Percentiles rank a stretch among this genome's conserved stretches.
These are phyloP conservation scores for Pseudocohnilembus persalinus DNA, from an alignment of 169 alveolate genomes.

Conservation along the genomic window DNA sequence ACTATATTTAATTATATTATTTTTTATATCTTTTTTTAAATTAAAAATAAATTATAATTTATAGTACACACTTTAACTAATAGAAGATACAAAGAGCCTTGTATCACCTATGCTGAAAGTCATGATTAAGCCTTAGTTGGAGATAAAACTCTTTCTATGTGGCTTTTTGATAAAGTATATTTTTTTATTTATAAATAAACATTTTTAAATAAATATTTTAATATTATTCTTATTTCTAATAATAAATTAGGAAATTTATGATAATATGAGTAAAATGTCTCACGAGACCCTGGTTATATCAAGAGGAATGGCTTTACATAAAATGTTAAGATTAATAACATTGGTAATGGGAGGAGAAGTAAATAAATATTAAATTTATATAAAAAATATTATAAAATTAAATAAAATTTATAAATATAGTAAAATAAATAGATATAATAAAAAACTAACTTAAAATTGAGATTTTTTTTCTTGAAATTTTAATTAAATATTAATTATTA, in stretches of 20 bases:
- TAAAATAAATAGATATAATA: too few relatives aligned
- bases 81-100: slow-evolving; percentile 77
- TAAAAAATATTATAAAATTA: too few relatives aligned
- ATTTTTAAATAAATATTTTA: neutral
- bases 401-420: too few relatives aligned
- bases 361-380: neutral
- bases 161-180: slow-evolving; percentile 66
- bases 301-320: slow-evolving; percentile 84
- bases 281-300: slow-evolving; percentile 57
- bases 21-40: too few relatives aligned
- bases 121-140: slow-evolving; percentile 89
- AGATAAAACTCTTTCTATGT: slow-evolving; percentile 80
- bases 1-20: too few relatives aligned
- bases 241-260: slow-evolving; percentile 72
- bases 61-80: slow-evolving; percentile 57
- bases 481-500: neutral
- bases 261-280: slow-evolving; percentile 58
- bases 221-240: too few relatives aligned
- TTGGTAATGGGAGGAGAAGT: slow-evolving; percentile 83
- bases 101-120: slow-evolving; percentile 81
- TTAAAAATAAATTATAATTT: too few relatives aligned
- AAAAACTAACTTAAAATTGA: too few relatives aligned
- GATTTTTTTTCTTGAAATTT: neutral
- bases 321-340: slow-evolving; percentile 79
- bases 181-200: too few relatives aligned